A percentile compares a stretch with the other conserved stretches of the same genome.
Evolutionary conservation across 2,329 filamentous ascomycete genomes (phyloP).

Genomic region (Eutypella sp.): DNA sequence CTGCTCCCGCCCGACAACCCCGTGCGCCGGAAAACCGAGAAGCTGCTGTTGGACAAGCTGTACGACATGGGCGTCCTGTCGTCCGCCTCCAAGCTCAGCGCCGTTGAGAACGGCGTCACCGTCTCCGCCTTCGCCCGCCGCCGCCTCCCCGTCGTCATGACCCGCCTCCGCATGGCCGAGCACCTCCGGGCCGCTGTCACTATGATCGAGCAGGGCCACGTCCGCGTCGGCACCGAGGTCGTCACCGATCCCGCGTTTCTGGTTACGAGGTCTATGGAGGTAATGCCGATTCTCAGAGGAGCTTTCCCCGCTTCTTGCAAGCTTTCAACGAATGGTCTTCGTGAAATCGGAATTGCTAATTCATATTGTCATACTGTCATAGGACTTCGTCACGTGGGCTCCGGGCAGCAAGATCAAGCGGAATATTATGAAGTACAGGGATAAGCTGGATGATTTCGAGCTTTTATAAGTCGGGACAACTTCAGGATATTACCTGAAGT

Average conservation of each 20-base stretch:
- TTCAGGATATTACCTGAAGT: background rate
- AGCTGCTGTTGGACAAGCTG: constrained; percentile 83
- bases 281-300: too few relatives aligned
- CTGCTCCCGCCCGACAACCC: constrained; percentile 75
- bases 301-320: too few relatives aligned
- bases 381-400: constrained; percentile 91
- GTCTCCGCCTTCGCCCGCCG: constrained; percentile 85
- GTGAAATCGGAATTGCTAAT: too few relatives aligned
- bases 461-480: constrained; percentile 51
- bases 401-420: constrained; percentile 96
- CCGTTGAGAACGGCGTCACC: constrained; percentile 82
- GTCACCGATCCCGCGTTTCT: constrained; percentile 86
- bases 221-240: constrained; percentile 84
- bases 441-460: constrained; percentile 95
- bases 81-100: constrained; percentile 69
- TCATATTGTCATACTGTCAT: background rate
- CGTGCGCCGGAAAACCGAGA: constrained; percentile 77
- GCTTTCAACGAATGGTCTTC: too few relatives aligned
- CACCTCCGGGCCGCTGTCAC: constrained; percentile 78
- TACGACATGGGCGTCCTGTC: constrained; percentile 86
- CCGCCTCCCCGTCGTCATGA: constrained; percentile 86
- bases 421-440: constrained; percentile 90
- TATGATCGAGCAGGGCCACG: constrained; percentile 91
- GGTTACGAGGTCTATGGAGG: constrained; percentile 80
- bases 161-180: constrained; percentile 84